Base-by-base conservation (phyloP, 179 eudicot species). In the Amaranthus tricolor region DNA sequence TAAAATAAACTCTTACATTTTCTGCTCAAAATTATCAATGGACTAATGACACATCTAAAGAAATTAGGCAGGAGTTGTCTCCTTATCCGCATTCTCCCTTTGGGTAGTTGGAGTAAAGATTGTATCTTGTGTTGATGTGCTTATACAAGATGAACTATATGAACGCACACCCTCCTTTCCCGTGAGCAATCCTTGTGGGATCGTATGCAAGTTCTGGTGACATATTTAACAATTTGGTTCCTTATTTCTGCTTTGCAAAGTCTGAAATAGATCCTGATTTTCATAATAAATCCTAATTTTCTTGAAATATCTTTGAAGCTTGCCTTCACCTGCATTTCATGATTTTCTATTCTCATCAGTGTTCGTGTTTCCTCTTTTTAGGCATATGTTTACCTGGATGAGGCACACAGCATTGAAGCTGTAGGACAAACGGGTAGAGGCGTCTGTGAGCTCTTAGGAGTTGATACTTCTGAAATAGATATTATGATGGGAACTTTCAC, bases 401-500 rank as follows among this genome's bases (percentile, higher is more conserved):
- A 95, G 85, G 99, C 99, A 52, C 99, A 95, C 83, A 95, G 99
- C 84, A 95, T 95, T 79, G 99, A 97, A 75, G 99, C 99, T 71
- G 89, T 95, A 72, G 99, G 99, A 63, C 88, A 93, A 82, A 77
- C 95, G 24, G 99, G 99, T 61, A 90, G 96, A 75, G 99, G 99
- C 43, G 93, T 95, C 61, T 95, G 99, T 79, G 99, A 95, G 86
- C 93, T 95, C 75, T 80, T 95, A 74, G 99, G 92, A 11, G 99
- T 95, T 78, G 97, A 95, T 79, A 88, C 99, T 16, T 91, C 97
- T 77, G 99, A 95, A 80, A 95, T 95, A 56, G 99, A 95, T 84
- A 63, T 95, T 55, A 95, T 95, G 99, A 95, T 95, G 99, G 99
- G 99, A 83, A 95, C 99, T 56, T 95, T 93, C 69, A 95, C 99